phyloP scores from a whole-genome alignment of 805 yeast species.

The Lipomyces sp. region DNA sequence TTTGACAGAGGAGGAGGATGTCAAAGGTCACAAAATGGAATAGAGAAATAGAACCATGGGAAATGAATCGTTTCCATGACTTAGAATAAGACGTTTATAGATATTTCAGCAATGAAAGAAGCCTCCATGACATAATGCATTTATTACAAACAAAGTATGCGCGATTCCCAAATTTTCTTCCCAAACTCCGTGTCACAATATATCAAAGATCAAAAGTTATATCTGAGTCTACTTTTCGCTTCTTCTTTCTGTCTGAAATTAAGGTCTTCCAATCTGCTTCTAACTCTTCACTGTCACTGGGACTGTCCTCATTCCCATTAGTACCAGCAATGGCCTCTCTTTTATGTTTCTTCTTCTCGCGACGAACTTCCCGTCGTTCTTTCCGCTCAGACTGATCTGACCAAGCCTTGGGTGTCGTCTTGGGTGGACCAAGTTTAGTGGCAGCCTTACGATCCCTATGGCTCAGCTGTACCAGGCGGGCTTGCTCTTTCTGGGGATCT shows the following conservation, averaged over 20 bases:
- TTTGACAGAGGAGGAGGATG: slow-evolving; percentile 28
- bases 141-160: neutral
- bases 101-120: neutral
- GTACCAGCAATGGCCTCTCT: slow-evolving; percentile 54
- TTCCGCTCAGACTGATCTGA: slow-evolving; percentile 68
- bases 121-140: neutral
- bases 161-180: neutral
- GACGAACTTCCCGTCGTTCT: slow-evolving; percentile 65
- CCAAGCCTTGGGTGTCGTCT: slow-evolving; percentile 65
- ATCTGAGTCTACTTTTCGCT: neutral
- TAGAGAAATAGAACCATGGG: neutral
- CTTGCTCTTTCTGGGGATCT: slow-evolving; percentile 66
- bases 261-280: slow-evolving; percentile 87
- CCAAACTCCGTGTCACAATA: neutral
- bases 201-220: slow-evolving; percentile 18
- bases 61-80: neutral
- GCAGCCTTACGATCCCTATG: slow-evolving; percentile 44
- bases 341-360: slow-evolving; percentile 68
- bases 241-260: slow-evolving; percentile 65
- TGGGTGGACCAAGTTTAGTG: slow-evolving; percentile 40
- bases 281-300: slow-evolving; percentile 42
- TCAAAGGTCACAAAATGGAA: slow-evolving; percentile 34
- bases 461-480: slow-evolving; percentile 62
- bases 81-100: neutral
- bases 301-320: slow-evolving; percentile 49